Evolutionary conservation across 305 asterid species (phyloP), one percentile per base, ranked within the genome.

Genomic region (Solanum hybrid): DNA sequence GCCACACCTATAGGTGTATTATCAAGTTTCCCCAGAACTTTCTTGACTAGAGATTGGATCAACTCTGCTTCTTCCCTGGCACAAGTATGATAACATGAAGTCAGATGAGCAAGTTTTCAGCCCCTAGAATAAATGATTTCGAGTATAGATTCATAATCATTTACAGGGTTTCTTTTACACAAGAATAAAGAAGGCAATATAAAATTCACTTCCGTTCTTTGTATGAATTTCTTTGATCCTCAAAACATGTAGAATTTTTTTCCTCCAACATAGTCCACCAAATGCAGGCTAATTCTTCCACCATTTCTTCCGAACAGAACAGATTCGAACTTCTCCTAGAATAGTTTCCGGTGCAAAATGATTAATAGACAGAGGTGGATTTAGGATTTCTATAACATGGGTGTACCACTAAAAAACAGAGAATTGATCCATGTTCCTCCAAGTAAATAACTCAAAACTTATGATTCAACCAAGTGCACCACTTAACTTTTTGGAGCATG

Each of bases 1-100:
- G 94, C 92, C 87, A 92, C 89, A 26, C 76, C 87, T 36, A 89
- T 11, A 32, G 94, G 94, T 71, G 92, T 87, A 64, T 92, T 92
- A 34, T 84, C 86, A 75, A 92, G 89, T 90, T 88, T 86, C 19
- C 76, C 32, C 88, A 88, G 26, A 75, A 92, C 90, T 78, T 85
- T 91, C 24, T 90, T 78, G 71, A 91, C 92, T 45, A 92, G 42
- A 87, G 36, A 29, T 24, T 90, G 77, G 76, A 92, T 88, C 72
- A 92, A 78, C 2, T 86, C 89, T 37, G 88, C 36, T 77, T 89
- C 91, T 80, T 91, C 89, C 89, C 92, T 91, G 75, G 45, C 7
- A 51, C 26, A 42, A 80, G 42, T 86, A 87, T 24, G 37, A 82
- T 26, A 81, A 17, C 38, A 82, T 45, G 40, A 45, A 29, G 4